A percentile compares a stretch with the other conserved stretches of the same genome.
Evolutionary conservation across 352 stramenopile genomes (phyloP).

Genomic region (Pseudoperonospora humuli): DNA sequence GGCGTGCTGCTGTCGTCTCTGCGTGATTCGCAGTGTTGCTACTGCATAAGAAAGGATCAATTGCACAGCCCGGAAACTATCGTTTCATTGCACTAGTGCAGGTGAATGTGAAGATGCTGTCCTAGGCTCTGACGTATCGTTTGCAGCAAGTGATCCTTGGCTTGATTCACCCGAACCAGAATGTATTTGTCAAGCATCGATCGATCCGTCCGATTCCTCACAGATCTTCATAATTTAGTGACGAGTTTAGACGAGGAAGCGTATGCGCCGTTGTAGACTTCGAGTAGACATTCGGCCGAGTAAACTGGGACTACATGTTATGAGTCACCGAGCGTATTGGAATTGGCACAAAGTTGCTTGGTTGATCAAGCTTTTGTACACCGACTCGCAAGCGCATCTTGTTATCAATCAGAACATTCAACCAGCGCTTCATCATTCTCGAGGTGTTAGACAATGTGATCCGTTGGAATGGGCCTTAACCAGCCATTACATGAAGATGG

Average conservation of each 20-base stretch:
- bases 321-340: not conserved
- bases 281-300: constrained; percentile 1
- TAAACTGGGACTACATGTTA: constrained; percentile 3
- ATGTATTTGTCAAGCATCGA: not conserved
- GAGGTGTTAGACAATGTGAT: not conserved
- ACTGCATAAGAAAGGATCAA: constrained; percentile 4
- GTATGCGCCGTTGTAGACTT: constrained; percentile 2
- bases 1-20: not conserved
- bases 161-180: constrained; percentile 1
- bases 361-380: constrained; percentile 3
- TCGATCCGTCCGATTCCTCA: not conserved
- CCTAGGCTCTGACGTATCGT: not conserved
- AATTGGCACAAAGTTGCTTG: not conserved
- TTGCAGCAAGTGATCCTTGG: not conserved
- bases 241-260: not conserved
- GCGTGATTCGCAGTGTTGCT: constrained; percentile 2
- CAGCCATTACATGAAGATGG: too few species aligned
- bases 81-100: constrained; percentile 3
- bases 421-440: not conserved
- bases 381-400: not conserved
- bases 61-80: not conserved
- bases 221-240: not conserved
- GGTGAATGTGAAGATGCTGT: not conserved
- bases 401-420: constrained; percentile 2
- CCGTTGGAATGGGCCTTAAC: too few species aligned